Evolutionary conservation across 352 stramenopile species (phyloP).

Genomic region (Globisporangium apiculatum): DNA sequence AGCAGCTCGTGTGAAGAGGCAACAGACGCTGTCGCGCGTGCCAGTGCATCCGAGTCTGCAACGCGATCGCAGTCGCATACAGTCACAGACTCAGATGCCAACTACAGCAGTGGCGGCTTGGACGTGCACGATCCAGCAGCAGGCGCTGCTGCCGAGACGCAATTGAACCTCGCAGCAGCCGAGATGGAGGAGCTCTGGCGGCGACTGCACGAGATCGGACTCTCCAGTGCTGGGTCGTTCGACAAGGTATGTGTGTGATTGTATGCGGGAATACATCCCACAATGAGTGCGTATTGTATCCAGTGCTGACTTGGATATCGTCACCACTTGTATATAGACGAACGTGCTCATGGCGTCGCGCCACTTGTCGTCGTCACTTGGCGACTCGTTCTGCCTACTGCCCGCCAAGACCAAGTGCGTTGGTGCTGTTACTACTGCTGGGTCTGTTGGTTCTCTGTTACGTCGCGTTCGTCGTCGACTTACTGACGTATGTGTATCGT

Average conservation of each 20-base stretch:
- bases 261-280: too few species aligned
- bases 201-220: constrained; percentile 69
- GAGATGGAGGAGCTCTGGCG: constrained; percentile 84
- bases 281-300: too few species aligned
- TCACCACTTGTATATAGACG: constrained; percentile 8
- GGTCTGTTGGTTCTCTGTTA: too few species aligned
- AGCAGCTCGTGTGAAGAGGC: neutral
- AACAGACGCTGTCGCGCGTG: neutral
- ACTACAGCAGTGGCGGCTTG: neutral
- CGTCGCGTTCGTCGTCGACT: neutral
- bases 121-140: constrained; percentile 8
- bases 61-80: neutral
- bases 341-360: constrained; percentile 72
- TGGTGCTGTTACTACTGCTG: too few species aligned
- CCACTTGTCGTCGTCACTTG: constrained; percentile 73
- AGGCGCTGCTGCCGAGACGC: constrained; percentile 35
- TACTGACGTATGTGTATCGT: neutral
- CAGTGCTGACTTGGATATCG: too few species aligned
- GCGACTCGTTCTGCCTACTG: constrained; percentile 80
- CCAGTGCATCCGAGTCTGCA: neutral
- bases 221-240: constrained; percentile 39
- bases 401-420: constrained; percentile 37
- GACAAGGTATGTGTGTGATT: constrained; percentile 34
- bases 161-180: constrained; percentile 58
- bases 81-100: neutral